Evolutionary conservation across 345 rosid species (phyloP), one percentile per base, ranked within the genome.

Genomic region (Turnera subulata): DNA sequence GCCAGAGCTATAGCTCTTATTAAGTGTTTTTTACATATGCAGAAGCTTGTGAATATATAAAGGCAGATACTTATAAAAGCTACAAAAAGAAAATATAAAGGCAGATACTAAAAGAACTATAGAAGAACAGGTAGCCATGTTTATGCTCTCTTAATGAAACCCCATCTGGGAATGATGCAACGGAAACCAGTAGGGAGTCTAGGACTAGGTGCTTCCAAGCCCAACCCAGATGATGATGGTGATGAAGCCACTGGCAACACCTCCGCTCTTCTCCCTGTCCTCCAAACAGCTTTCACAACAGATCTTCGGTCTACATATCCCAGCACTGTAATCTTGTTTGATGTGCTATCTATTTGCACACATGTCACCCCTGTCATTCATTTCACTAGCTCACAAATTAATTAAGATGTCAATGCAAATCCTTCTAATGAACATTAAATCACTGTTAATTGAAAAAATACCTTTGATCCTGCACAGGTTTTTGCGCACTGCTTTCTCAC

Each of bases 401-500:
- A n/a, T n/a, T n/a, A n/a, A n/a, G n/a, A n/a, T n/a, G n/a, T n/a
- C n/a, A n/a, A n/a, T n/a, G n/a, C n/a, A n/a, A n/a, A n/a, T n/a
- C n/a, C n/a, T n/a, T n/a, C n/a, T n/a, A n/a, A n/a, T n/a, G n/a
- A n/a, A n/a, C n/a, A n/a, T n/a, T n/a, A n/a, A n/a, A n/a, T n/a
- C n/a, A n/a, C n/a, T n/a, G n/a, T n/a, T n/a, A n/a, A n/a, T n/a
- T n/a, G n/a, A n/a, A 10, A 11, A 15, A 2, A 32, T 62, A 75
- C 73, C 76, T 51, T 63, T 43, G 42, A 75, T 64, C 38, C 58
- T 58, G 59, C 70, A 59, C 60, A 71, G 38, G 53, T 69, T 35
- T 65, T 60, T 57, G 51, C 77, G 72, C 6, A 69, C 71, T 6
- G 70, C 23, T 62, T 68, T 69, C 62, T 72, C 77, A 19, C 75